Base-by-base conservation (phyloP, 2,329 filamentous ascomycete species). In the Trichoderma brevicompactum region DNA sequence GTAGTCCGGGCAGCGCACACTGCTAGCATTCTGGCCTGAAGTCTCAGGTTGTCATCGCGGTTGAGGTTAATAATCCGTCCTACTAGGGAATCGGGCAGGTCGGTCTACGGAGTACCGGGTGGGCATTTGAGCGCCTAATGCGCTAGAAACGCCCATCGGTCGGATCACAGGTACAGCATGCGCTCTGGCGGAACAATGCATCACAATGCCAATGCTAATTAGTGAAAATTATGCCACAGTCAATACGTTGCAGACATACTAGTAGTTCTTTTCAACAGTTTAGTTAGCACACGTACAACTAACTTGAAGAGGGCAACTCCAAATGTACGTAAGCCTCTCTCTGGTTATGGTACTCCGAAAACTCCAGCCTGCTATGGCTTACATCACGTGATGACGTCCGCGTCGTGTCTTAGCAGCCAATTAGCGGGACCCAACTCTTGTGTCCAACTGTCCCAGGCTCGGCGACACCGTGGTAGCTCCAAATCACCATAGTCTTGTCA, bases 21-120 rank as follows among this genome's bases (percentile, higher is more conserved):
- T 58, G 23, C 23, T 28, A 15, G 36, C n/a, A 41, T 62, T 71
- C 68, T 65, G 68, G 75, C 75, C 75, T 76, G 73, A 77, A 73
- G 71, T 75, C 70, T 77, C 72, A 76, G 74, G 75, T 74, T 64
- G 28, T 19, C 1, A 0, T 19, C 32, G 8, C 49, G n/a, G 17
- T 23, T 12, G 34, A 23, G 40, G 36, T 50, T 19, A 40, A 40
- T 23, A 40, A 59, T 38, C 43, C 41, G 48, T 13, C 5, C 10
- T 41, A 15, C 48, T 34, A 32, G 7, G 8, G 28, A 50, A 34
- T n/a, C 8, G 32, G 32, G 28, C 23, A 28, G 23, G 23, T 28
- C 23, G 23, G 23, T 7, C 32, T 19, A 53, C 28, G 23, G 15
- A 23, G 48, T 50, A 53, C 28, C 48, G 15, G 48, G 48, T 50